A percentile compares a stretch with the other conserved stretches of the same genome.
Evolutionary conservation across 768 basidiomycete species (phyloP).

Genomic region (Asterophora parasitica): DNA sequence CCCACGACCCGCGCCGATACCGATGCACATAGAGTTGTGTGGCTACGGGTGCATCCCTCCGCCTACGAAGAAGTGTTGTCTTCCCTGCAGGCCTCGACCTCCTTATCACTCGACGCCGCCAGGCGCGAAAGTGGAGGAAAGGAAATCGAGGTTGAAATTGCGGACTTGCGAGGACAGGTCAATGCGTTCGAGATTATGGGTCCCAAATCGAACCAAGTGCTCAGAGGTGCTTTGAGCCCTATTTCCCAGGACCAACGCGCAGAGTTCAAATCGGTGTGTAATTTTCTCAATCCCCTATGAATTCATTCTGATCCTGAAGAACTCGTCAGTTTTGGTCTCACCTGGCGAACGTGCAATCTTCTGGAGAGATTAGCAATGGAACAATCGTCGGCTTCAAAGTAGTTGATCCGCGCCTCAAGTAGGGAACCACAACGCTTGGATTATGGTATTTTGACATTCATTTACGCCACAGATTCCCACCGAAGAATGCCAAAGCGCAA

Average conservation of each 20-base stretch:
- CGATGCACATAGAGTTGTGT: slow-evolving; percentile 41
- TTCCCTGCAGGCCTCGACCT: slow-evolving; percentile 48
- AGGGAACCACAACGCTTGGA: slow-evolving; percentile 19
- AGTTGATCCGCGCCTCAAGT: slow-evolving; percentile 86
- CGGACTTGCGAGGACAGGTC: slow-evolving; percentile 64
- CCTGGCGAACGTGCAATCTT: slow-evolving; percentile 54
- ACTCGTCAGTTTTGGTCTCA: slow-evolving; percentile 60
- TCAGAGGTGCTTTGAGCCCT: slow-evolving; percentile 58
- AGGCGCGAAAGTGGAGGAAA: slow-evolving; percentile 17
- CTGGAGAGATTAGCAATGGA: slow-evolving; percentile 65
- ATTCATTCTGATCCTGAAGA: background rate
- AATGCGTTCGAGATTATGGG: slow-evolving; percentile 90
- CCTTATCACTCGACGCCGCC: slow-evolving; percentile 38
- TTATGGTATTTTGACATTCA: background rate
- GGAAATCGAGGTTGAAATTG: slow-evolving; percentile 52
- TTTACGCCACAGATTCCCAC: slow-evolving; percentile 63
- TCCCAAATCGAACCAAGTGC: slow-evolving; percentile 71
- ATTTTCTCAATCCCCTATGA: background rate
- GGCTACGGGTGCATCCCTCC: slow-evolving; percentile 79
- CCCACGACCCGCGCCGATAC: slow-evolving; percentile 10
- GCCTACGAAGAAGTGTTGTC: slow-evolving; percentile 54
- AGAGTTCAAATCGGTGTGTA: slow-evolving; percentile 55
- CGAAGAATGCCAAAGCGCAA: slow-evolving; percentile 59
- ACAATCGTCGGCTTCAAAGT: slow-evolving; percentile 78
- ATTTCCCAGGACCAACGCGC: slow-evolving; percentile 41